A percentile compares a stretch with the other conserved stretches of the same genome.
Evolutionary conservation across 768 basidiomycete species (phyloP).

Genomic region (Tylopilus felleus): DNA sequence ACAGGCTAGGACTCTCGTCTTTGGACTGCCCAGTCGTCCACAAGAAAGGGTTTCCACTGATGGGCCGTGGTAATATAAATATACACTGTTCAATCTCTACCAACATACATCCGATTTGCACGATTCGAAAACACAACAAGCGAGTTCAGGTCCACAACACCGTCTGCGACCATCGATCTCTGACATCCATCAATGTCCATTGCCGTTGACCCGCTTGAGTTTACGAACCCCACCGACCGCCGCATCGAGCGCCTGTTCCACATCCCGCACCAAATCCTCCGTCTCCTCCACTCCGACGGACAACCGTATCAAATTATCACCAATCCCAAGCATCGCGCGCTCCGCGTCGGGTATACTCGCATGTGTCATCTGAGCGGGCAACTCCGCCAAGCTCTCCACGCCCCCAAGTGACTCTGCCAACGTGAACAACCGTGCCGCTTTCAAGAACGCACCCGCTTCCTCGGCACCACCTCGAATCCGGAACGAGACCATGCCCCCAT

Average conservation of each 20-base stretch:
- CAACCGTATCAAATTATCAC: constrained; percentile 70
- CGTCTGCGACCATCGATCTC: too few species aligned
- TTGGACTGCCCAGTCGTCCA: too few species aligned
- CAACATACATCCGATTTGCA: too few species aligned
- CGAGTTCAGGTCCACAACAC: too few species aligned
- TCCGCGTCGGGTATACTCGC: constrained; percentile 68
- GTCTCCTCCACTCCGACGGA: constrained; percentile 88
- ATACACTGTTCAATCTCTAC: too few species aligned
- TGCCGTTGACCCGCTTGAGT: constrained; percentile 3
- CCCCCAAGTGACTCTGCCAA: constrained; percentile 91
- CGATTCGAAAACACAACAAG: too few species aligned
- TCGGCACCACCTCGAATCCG: constrained; percentile 48
- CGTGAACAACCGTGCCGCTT: constrained; percentile 61
- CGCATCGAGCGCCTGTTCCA: constrained; percentile 27
- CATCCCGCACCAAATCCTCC: constrained; percentile 62
- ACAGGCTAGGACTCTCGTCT: too few species aligned
- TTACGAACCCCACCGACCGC: constrained; percentile 5
- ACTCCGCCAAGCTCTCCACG: constrained; percentile 87
- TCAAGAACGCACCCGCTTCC: constrained; percentile 67
- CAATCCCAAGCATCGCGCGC: constrained; percentile 69
- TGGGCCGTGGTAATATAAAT: too few species aligned
- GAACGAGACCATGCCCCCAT: constrained; percentile 86
- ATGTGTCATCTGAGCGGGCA: constrained; percentile 89
- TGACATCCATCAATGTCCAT: neutral
- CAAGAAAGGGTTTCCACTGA: too few species aligned